These are phyloP conservation scores for Plenodomus lindquistii DNA, from an alignment of 2,329 filamentous ascomycete genomes.

Conservation along the genomic window DNA sequence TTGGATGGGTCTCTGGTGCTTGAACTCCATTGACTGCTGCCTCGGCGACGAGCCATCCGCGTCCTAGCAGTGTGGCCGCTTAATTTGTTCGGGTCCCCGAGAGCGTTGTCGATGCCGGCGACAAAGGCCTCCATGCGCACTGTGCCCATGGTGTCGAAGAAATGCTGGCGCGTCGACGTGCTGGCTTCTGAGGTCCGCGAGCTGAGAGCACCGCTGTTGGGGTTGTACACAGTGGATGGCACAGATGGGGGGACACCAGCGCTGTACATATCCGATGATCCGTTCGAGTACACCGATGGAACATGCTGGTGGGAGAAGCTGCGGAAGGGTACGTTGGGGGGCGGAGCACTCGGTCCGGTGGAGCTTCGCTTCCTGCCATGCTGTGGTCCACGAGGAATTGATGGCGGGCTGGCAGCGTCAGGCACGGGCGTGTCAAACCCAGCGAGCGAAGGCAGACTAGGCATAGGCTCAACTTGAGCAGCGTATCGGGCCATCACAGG, in stretches of 20 bases:
- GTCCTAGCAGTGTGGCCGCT: slow-evolving; percentile 15
- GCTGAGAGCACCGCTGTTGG: slow-evolving; percentile 47
- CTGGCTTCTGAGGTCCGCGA: slow-evolving; percentile 58
- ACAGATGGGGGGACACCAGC: slow-evolving; percentile 39
- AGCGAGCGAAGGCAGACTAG: slow-evolving; percentile 33
- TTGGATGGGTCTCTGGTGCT: slow-evolving; percentile 36
- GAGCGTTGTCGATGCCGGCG: slow-evolving; percentile 59
- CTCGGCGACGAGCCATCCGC: slow-evolving; percentile 32
- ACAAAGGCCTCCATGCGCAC: slow-evolving; percentile 93
- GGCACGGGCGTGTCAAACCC: slow-evolving; percentile 51
- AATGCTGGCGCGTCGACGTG: slow-evolving; percentile 57
- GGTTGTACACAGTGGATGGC: slow-evolving; percentile 47
- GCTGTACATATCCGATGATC: slow-evolving; percentile 43
- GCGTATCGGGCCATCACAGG: slow-evolving; percentile 42
- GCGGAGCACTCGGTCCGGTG: slow-evolving; percentile 74
- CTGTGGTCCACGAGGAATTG: slow-evolving; percentile 68
- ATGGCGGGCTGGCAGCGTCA: slow-evolving; percentile 71
- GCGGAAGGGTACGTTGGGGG: slow-evolving; percentile 70
- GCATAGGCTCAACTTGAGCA: slow-evolving; percentile 32
- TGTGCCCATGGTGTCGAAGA: slow-evolving; percentile 86
- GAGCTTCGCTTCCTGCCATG: slow-evolving; percentile 90
- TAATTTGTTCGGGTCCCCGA: slow-evolving; percentile 27
- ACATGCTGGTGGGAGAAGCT: slow-evolving; percentile 67
- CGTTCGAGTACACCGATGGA: slow-evolving; percentile 46
- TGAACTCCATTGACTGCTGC: slow-evolving; percentile 44